Base-by-base conservation (phyloP, 495 filamentous ascomycete species). In the Neurospora tetraspora region DNA sequence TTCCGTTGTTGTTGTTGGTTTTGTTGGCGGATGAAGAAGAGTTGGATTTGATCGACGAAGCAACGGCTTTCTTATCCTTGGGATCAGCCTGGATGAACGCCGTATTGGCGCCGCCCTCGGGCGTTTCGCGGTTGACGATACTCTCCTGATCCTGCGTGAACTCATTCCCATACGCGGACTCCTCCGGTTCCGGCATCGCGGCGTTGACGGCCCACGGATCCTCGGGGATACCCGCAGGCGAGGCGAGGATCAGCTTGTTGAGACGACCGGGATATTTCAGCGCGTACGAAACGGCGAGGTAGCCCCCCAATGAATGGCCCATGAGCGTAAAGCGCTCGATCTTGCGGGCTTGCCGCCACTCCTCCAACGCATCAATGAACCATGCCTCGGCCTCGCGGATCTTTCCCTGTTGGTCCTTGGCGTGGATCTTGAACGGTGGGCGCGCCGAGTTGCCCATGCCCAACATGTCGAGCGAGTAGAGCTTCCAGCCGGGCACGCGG, bases 291-390 rank as follows among this genome's bases (percentile, higher is more conserved):
- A 96, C 92, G 4, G 94, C 92, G 81, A 99, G 89, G 78, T 99
- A 99, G 31, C 96, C 96, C 68, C 96, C 96, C 37, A 99, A 83
- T 69, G 92, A 96, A 82, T 99, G 96, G 53, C 94, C 96, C 14
- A 98, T 86, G 23, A 99, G 84, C 0, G 96, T 98, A 77, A 99
- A 97, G 34, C 91, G 90, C 47, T 99, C 94, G 47, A 98, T 94
- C 23, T 93, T 93, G 72, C 91, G 90, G 75, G 93, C 87, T 59
- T 92, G 85, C 45, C 96, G 90, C 96, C 96, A 99, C 82, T 99
- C 96, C 73, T 99, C 96, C 20, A 99, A 83, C 3, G 96, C 92
- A 80, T 99, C 96, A 36, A 99, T 89, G 76, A 99, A 99, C 94
- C 93, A 98, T 71, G 89, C 89, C 82, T 99, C 96, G 3, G 96